These are phyloP conservation scores for Scytalidium sp. DNA, from an alignment of 2,329 filamentous ascomycete genomes.

Conservation along the genomic window DNA sequence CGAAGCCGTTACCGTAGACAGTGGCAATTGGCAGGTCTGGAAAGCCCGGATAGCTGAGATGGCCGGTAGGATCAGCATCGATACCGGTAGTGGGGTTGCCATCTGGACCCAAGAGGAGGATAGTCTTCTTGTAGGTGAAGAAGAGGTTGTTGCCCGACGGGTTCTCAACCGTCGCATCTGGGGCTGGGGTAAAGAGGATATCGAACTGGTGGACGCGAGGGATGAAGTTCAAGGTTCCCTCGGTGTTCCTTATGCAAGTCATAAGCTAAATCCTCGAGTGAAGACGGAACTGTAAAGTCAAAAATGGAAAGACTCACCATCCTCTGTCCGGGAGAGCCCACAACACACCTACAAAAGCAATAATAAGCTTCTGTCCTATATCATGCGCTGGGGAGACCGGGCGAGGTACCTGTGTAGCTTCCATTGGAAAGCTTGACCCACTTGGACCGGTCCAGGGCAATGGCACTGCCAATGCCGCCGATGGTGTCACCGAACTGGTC, in stretches of 20 bases:
- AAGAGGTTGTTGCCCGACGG: conserved; percentile 59
- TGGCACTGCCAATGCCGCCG: conserved; percentile 62
- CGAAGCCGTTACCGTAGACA: conserved; percentile 65
- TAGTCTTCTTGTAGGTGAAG: conserved; percentile 61
- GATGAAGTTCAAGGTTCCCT: conserved; percentile 67
- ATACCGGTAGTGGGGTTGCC: conserved; percentile 60
- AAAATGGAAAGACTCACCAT: conserved; percentile 44
- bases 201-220: conserved; percentile 66
- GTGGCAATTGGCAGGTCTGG: conserved; percentile 60
- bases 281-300: background rate
- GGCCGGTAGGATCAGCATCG: conserved; percentile 54
- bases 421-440: conserved; percentile 53
- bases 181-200: conserved; percentile 53
- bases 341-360: conserved; percentile 35
- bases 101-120: conserved; percentile 61
- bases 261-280: background rate
- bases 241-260: conserved; percentile 52
- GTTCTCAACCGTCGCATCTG: conserved; percentile 45
- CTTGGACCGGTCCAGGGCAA: conserved; percentile 56
- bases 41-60: conserved; percentile 54
- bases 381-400: background rate
- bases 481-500: conserved; percentile 71
- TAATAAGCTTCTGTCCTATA: background rate
- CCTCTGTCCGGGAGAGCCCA: conserved; percentile 66
- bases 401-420: conserved; percentile 49